These are phyloP conservation scores for Solanum medicagineum DNA, from an alignment of 257 asterid species.

Conservation along the genomic window DNA sequence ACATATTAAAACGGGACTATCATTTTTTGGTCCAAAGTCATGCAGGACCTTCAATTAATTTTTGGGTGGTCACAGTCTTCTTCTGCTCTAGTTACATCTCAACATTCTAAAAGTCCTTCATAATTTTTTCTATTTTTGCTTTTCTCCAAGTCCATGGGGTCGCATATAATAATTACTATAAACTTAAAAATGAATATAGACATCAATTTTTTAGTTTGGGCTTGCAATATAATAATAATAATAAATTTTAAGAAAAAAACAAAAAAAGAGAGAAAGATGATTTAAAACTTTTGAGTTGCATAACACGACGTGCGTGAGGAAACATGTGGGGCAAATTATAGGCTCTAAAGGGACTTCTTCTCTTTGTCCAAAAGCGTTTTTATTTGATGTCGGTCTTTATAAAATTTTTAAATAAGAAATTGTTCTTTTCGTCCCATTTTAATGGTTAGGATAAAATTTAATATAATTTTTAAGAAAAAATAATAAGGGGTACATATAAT, in stretches of 20 bases:
- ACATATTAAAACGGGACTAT: neutral
- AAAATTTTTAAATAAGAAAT: no score
- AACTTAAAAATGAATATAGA: neutral
- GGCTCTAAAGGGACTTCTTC: neutral
- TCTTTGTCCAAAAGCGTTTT: neutral
- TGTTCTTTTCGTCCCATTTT: no score
- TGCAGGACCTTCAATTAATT: neutral
- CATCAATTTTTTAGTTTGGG: neutral
- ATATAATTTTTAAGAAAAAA: no score
- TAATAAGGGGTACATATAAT: no score
- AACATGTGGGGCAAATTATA: neutral
- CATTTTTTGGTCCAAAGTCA: neutral
- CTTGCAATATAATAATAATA: neutral
- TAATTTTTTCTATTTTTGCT: neutral
- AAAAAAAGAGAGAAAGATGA: no score
- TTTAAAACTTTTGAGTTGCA: neutral
- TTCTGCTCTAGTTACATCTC: neutral
- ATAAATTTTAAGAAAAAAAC: neutral
- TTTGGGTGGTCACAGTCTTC: neutral
- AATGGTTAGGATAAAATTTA: no score
- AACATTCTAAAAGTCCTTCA: neutral
- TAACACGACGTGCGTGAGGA: neutral
- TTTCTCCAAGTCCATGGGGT: neutral
- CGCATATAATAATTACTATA: neutral
- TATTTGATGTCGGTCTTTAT: no score